Evolutionary conservation across 2,329 filamentous ascomycete genomes (phyloP).

Genomic region (Tolypocladium endophyticum): DNA sequence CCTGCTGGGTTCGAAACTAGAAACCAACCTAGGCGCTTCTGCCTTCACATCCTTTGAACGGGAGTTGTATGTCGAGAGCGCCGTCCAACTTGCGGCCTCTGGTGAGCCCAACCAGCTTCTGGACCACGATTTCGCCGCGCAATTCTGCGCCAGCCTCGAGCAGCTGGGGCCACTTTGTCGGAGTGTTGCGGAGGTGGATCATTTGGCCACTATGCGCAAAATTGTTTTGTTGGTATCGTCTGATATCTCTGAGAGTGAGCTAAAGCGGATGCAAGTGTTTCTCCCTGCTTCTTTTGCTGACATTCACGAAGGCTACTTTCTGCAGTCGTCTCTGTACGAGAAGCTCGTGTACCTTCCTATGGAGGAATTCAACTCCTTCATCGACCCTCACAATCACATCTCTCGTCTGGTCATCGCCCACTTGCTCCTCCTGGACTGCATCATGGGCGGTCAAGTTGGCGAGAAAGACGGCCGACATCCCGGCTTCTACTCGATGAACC

Average conservation of each 20-base stretch:
- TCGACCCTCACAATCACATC: slow-evolving; percentile 16
- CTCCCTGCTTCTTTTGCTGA: background rate
- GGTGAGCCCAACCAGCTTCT: slow-evolving; percentile 6
- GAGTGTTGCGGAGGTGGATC: slow-evolving; percentile 18
- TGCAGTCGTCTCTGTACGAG: slow-evolving; percentile 17
- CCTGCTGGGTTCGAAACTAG: slow-evolving; percentile 12
- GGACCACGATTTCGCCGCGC: slow-evolving; percentile 10
- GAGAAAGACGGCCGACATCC: slow-evolving; percentile 2
- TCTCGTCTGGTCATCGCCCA: slow-evolving; percentile 26
- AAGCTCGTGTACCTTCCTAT: slow-evolving; percentile 14
- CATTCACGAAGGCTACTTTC: slow-evolving; percentile 10
- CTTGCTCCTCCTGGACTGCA: slow-evolving; percentile 21
- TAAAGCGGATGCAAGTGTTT: background rate
- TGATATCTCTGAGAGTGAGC: slow-evolving; percentile 17
- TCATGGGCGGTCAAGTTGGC: slow-evolving; percentile 14
- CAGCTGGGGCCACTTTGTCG: slow-evolving; percentile 18
- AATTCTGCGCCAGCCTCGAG: slow-evolving; percentile 17
- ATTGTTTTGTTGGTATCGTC: slow-evolving; percentile 13
- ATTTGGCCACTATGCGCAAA: slow-evolving; percentile 18
- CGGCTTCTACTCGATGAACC: background rate
- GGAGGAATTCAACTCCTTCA: slow-evolving; percentile 21
- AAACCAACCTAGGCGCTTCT: slow-evolving; percentile 9
- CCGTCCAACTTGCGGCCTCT: slow-evolving; percentile 11
- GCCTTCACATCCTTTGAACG: slow-evolving; percentile 15
- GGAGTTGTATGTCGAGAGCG: slow-evolving; percentile 15